Evolutionary conservation across 2,329 filamentous ascomycete species (phyloP).

Genomic region (Fusarium subtropicale): DNA sequence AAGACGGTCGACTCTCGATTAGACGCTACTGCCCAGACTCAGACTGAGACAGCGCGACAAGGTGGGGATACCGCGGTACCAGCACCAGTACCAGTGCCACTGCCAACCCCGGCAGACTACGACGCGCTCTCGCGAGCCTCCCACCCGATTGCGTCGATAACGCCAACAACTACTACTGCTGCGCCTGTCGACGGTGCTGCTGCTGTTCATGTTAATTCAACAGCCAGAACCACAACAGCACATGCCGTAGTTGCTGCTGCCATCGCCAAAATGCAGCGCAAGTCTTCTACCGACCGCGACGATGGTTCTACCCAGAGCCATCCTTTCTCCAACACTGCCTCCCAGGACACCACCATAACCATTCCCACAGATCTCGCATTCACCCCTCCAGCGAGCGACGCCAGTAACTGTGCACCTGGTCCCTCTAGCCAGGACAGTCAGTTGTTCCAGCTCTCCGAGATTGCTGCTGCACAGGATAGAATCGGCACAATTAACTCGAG

Average conservation of each 20-base stretch:
- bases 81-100: conserved; percentile 40
- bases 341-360: conserved; percentile 44
- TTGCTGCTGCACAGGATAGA: conserved; percentile 66
- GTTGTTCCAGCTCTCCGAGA: conserved; percentile 67
- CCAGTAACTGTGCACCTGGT: conserved; percentile 38
- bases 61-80: conserved; percentile 47
- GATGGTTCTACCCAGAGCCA: conserved; percentile 46
- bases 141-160: conserved; percentile 38
- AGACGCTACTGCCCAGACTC: conserved; percentile 31
- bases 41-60: conserved; percentile 37
- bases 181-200: conserved; percentile 19
- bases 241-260: conserved; percentile 23
- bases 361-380: conserved; percentile 43
- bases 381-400: conserved; percentile 44
- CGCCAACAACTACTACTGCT: conserved; percentile 10
- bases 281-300: conserved; percentile 37
- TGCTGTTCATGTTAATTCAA: conserved; percentile 28
- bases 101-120: conserved; percentile 37
- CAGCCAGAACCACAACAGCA: conserved; percentile 26
- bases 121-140: conserved; percentile 45
- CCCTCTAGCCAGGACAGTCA: conserved; percentile 64
- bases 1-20: conserved; percentile 23
- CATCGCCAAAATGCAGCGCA: conserved; percentile 33
- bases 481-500: conserved; percentile 53
- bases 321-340: conserved; percentile 41